Conservation (phyloP, 495 filamentous ascomycete genomes). For the Lasiosphaeris hirsuta region DNA sequence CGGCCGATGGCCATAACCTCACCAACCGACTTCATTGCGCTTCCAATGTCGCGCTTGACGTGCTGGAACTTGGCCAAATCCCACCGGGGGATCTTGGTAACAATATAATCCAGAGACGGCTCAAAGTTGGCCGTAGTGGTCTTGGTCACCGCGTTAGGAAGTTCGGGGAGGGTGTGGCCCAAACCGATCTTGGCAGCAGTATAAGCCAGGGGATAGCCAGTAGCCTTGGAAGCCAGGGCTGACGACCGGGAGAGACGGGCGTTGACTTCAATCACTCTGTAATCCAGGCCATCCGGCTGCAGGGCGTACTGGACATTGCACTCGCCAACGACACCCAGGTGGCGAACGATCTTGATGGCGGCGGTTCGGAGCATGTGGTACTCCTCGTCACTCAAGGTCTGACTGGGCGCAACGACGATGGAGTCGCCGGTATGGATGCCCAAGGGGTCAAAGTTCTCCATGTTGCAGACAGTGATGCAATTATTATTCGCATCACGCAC, state of each 20-base stretch:
- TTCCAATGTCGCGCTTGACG: constrained; percentile 94
- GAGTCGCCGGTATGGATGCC: constrained; percentile 97
- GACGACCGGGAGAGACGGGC: constrained; percentile 95
- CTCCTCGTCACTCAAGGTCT: constrained; percentile 94
- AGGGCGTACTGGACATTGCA: constrained; percentile 98
- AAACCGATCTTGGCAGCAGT: constrained; percentile 96
- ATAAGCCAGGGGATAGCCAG: constrained; percentile 94
- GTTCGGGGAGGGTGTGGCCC: constrained; percentile 88
- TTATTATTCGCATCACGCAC: constrained; percentile 92
- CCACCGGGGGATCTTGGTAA: constrained; percentile 98
- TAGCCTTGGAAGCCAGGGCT: constrained; percentile 94
- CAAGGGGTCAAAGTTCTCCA: constrained; percentile 98
- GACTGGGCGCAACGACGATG: constrained; percentile 92
- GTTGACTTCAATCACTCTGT: constrained; percentile 98
- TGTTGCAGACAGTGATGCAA: constrained; percentile 98
- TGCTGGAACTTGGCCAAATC: constrained; percentile 98
- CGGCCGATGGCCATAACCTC: constrained; percentile 99
- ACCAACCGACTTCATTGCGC: constrained; percentile 96
- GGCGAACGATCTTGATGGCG: constrained; percentile 92
- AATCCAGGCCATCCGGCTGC: constrained; percentile 91
- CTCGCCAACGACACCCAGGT: constrained; percentile 93
- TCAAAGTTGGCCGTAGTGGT: constrained; percentile 99
- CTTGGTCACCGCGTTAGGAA: constrained; percentile 96
- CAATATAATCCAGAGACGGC: constrained; percentile 92
- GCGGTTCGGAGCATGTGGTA: constrained; percentile 98